A percentile compares a stretch with the other conserved stretches of the same genome.
These are phyloP conservation scores for Trichoderma atroviride DNA, from an alignment of 2,329 filamentous ascomycete genomes.

Conservation along the genomic window DNA sequence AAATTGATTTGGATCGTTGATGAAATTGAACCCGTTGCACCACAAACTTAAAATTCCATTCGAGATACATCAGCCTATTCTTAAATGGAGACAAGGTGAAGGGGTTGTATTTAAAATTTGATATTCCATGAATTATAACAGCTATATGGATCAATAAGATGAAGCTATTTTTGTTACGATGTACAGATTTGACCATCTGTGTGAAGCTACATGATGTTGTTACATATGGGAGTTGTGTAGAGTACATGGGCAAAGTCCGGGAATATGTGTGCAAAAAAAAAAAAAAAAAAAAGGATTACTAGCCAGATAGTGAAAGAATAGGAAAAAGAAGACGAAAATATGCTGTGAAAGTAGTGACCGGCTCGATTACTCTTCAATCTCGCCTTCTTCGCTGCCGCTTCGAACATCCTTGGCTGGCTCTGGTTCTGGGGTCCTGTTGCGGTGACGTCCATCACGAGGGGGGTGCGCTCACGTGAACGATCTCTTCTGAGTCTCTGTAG, in stretches of 20 bases:
- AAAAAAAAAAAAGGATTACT: not conserved
- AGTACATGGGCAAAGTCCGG: not conserved
- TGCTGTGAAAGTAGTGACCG: not conserved
- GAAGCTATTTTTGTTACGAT: slow-evolving; percentile 16
- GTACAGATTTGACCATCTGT: slow-evolving; percentile 4
- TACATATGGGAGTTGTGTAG: not conserved
- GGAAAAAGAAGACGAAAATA: not conserved
- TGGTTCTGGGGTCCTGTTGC: slow-evolving; percentile 52
- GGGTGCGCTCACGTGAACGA: slow-evolving; percentile 61
- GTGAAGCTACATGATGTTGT: slow-evolving; percentile 16
- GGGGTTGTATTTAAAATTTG: not conserved
- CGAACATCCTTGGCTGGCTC: slow-evolving; percentile 44
- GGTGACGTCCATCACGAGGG: slow-evolving; percentile 57
- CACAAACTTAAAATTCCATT: not conserved
- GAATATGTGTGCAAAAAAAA: not conserved
- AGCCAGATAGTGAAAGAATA: not conserved
- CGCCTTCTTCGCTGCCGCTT: slow-evolving; percentile 90
- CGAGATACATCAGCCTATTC: not conserved
- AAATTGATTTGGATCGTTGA: slow-evolving; percentile 25
- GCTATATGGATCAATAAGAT: not conserved
- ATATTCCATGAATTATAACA: not conserved
- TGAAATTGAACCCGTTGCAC: not conserved
- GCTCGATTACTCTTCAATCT: slow-evolving; percentile 73
- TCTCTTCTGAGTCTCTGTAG: slow-evolving; percentile 61
- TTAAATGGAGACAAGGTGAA: not conserved